Base-by-base conservation (phyloP, 2,329 filamentous ascomycete genomes). In the Paraphoma sp. region DNA sequence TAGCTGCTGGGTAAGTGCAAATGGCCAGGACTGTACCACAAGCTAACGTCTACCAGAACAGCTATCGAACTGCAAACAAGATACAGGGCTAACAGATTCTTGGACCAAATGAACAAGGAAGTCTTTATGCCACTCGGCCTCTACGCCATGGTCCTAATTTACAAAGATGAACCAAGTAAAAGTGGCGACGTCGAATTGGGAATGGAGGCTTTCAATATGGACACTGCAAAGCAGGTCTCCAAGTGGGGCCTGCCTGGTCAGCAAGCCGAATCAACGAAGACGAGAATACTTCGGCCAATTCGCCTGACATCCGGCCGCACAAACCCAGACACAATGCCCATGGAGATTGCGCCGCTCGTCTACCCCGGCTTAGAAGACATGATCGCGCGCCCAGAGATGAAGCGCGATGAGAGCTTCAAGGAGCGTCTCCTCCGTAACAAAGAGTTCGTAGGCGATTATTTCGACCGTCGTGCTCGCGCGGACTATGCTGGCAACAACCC, bases 111-210 rank as follows among this genome's bases (percentile, higher is more conserved):
- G 63, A 88, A 88, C 63, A 76, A 81, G 8, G 77, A 83, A 3
- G 81, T 86, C 56, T 89, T 88, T 69, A 79, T 78, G 45, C 85
- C 86, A 0, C 80, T 79, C 1, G 86, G 86, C 0, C 77, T 88
- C 0, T 84, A 82, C 70, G 82, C 79, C 56, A 74, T 85, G 17
- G 76, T 89, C 38, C 80, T 87, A 73, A 82, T 82, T 1, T 86
- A 78, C 74, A 82, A 82, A 49, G 76, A 80, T 3, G 49, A 42
- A n/a, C 74, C 81, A 80, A 51, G 80, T 82, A 0, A 75, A 77
- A 3, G 58, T 68, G 0, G 54, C 64, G 16, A 64, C 73, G 14
- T 65, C 71, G 51, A 50, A 4, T 69, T 76, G 30, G 65, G 78
- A 48, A 60, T 82, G 12, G 76, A 79, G n/a, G 65, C 74, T 3